Conservation (phyloP, 1,284 basidiomycete species). For the Ustilago sp. region DNA sequence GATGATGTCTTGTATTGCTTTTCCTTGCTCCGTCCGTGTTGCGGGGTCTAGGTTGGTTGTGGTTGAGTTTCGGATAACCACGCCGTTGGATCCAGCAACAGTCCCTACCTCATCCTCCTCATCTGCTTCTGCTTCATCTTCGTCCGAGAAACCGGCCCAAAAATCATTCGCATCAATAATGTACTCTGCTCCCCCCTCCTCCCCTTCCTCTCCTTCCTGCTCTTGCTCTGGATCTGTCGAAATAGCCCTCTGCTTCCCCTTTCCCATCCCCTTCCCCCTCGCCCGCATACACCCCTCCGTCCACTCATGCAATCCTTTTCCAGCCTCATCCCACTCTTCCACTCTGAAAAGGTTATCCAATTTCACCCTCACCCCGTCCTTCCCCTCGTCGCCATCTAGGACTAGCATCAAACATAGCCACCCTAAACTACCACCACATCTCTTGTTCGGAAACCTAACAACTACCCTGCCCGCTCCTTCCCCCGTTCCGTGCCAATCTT, state of each 20-base stretch:
- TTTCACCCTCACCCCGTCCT: background rate
- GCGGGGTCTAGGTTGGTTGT: too few relatives aligned
- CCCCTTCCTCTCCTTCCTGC: background rate
- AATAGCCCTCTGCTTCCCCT: background rate
- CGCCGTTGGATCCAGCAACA: too few relatives aligned
- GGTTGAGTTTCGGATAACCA: background rate
- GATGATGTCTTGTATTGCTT: constrained; percentile 37
- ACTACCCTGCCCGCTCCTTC: background rate
- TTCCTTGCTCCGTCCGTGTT: background rate
- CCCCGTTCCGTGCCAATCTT: constrained; percentile 12
- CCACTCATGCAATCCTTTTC: constrained; percentile 8
- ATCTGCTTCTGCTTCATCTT: constrained; percentile 9
- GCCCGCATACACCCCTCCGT: background rate
- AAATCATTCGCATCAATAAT: constrained; percentile 50
- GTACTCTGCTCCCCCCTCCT: constrained; percentile 30
- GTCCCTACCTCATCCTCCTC: background rate
- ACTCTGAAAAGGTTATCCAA: constrained; percentile 33
- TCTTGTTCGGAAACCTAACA: constrained; percentile 4
- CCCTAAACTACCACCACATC: background rate
- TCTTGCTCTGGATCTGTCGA: background rate
- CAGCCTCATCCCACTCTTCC: background rate
- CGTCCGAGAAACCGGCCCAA: constrained; percentile 45
- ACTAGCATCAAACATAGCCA: constrained; percentile 17
- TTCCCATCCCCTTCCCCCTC: background rate
- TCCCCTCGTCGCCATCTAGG: background rate